These are phyloP conservation scores for Kwoniella sp. DNA, from an alignment of 768 basidiomycete species.

Conservation along the genomic window DNA sequence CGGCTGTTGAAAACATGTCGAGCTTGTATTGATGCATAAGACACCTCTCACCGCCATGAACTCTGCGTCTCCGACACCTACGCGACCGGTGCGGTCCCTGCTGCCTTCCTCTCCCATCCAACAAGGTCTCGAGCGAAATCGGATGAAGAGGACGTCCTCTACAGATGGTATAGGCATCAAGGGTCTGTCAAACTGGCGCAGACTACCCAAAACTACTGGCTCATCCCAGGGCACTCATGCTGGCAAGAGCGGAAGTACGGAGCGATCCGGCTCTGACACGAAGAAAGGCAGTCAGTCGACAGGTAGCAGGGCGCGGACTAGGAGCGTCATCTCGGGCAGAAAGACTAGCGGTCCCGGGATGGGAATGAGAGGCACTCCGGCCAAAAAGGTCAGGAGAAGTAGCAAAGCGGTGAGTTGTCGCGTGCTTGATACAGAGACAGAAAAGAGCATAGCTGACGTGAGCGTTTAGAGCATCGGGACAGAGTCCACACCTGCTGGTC, in stretches of 20 bases:
- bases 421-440: not conserved
- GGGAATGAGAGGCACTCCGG: conserved; percentile 36
- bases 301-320: not conserved
- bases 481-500: conserved; percentile 7
- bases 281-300: not conserved
- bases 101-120: conserved; percentile 4
- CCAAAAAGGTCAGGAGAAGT: conserved; percentile 12
- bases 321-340: not conserved
- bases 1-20: not conserved
- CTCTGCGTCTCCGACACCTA: conserved; percentile 9
- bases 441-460: conserved; percentile 1
- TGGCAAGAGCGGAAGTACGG: not conserved
- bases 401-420: conserved; percentile 5
- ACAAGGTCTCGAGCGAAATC: not conserved
- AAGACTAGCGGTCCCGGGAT: conserved; percentile 18
- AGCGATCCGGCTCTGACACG: too few relatives aligned
- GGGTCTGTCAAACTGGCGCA: conserved; percentile 11
- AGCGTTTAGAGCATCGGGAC: conserved; percentile 14
- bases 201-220: not conserved
- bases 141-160: not conserved
- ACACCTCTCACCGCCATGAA: not conserved
- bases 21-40: not conserved
- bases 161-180: conserved; percentile 1
- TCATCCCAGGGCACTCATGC: not conserved
- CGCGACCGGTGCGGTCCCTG: not conserved